These are phyloP conservation scores for Setaria italica DNA, from an alignment of 202 grass and related monocot species.

Conservation along the genomic window DNA sequence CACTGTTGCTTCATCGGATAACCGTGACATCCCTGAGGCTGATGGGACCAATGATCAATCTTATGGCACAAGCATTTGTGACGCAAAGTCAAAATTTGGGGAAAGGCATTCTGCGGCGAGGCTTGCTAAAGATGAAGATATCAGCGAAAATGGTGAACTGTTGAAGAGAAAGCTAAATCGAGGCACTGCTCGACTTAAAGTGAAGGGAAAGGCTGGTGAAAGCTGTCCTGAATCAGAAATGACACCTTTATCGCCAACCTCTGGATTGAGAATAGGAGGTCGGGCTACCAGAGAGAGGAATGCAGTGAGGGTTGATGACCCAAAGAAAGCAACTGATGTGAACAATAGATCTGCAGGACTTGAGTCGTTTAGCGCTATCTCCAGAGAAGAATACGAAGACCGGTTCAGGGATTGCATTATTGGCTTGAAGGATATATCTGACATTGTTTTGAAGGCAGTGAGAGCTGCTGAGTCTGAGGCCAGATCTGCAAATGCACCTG, in stretches of 20 bases:
- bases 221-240: constrained; percentile 65
- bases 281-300: constrained; percentile 56
- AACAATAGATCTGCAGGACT: constrained; percentile 42
- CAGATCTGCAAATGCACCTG: constrained; percentile 72
- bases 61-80: constrained; percentile 38
- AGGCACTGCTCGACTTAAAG: constrained; percentile 57
- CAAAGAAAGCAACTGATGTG: constrained; percentile 56
- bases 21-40: constrained; percentile 44
- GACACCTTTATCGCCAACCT: constrained; percentile 59
- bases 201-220: constrained; percentile 69
- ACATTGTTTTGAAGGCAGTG: constrained; percentile 86
- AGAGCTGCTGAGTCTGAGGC: constrained; percentile 92
- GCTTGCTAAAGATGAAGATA: constrained; percentile 48
- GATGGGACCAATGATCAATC: constrained; percentile 46
- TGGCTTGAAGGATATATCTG: constrained; percentile 95
- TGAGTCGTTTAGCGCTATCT: constrained; percentile 45
- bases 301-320: constrained; percentile 49
- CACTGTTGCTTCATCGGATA: constrained; percentile 46
- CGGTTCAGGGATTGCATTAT: constrained; percentile 86
- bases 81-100: constrained; percentile 51
- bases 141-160: constrained; percentile 54
- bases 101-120: constrained; percentile 43
- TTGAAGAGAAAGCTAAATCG: constrained; percentile 56
- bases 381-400: constrained; percentile 74
- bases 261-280: constrained; percentile 55